Evolutionary conservation across 257 asterid species (phyloP), one percentile per base, ranked within the genome.

Genomic region (Fraxinus excelsior): DNA sequence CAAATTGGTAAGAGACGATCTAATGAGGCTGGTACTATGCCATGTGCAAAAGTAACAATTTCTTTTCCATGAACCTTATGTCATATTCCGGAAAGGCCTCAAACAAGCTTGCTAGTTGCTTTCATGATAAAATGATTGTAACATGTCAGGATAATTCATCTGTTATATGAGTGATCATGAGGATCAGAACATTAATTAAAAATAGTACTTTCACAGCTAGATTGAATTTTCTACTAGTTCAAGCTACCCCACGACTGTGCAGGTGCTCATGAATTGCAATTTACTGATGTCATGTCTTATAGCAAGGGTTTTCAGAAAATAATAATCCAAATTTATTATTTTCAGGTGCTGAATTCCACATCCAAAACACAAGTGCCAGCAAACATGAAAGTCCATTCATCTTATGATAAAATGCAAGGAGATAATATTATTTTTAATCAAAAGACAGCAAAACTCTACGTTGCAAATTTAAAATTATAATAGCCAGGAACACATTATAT

Each of bases 401-500:
- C 26, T 12, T 7, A 56, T 56, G 65, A 56, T 28, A 56, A n/a
- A 56, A 6, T 18, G 28, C 11, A n/a, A 62, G 9, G 23, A 56
- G 26, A 68, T 31, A 13, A 34, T 3, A 38, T 56, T 58, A 19
- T 21, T 38, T 16, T 38, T 38, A 38, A 2, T 38, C 44, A 8
- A 8, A 38, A 38, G 44, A 38, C 2, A 9, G 44, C 10, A 38
- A 38, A n/a, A 56, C 23, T 12, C 65, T 56, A 56, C 4, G 26
- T n/a, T n/a, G 35, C 4, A 10, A 70, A 25, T 70, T 62, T 60
- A 13, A 53, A 49, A 73, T n/a, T 70, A 56, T 67, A 42, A 60
- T 42, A 60, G 32, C 29, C 70, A 70, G 35, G n/a, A 46, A 42
- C 72, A 60, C 11, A 34, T 76, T 67, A 70, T 53, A 60, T 60